Evolutionary conservation across 2,329 filamentous ascomycete genomes (phyloP), one percentile per base, ranked within the genome.

Genomic region (Colletotrichum sp.): DNA sequence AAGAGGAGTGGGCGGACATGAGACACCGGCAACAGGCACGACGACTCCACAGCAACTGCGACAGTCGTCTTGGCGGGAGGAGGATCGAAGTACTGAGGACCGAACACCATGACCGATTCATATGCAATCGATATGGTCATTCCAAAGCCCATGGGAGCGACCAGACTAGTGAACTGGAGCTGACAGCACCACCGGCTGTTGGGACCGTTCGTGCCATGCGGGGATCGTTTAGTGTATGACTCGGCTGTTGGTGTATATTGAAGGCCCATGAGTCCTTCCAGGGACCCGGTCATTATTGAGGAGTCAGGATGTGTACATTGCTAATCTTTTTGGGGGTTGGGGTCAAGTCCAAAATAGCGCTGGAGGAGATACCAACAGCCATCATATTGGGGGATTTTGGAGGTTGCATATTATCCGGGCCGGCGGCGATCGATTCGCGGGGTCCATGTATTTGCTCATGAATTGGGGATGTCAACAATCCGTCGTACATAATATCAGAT

Each of bases 1-100:
- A 84, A 63, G 85, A 83, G 76, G 85, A 78, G 78, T 85, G 71
- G 63, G 62, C 22, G 8, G 57, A 71, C 4, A 34, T 77, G 55
- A 30, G 72, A n/a, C 22, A 69, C 32, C 59, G 71, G 12, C 44
- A 49, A 2, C 63, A 57, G n/a, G 34, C 59, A 2, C 72, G 55
- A 2, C 72, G 76, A 13, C 69, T 78, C 25, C 72, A 57, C 6
- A 77, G 76, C 27, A 57, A 61, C 7, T 73, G 39, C 15, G 39
- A 67, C 8, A 57, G 71, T 22, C 44, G 62, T 9, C 29, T 75
- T 7, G 75, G 66, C 8, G 36, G 70, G n/a, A 44, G 13, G 4
- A 63, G 77, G 12, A 68, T 69, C 30, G 69, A 78, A 6, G 32
- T 66, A 0, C n/a, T 70, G 7, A 52, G 77, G 5, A 32, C 32